Conservation (phyloP, 257 asterid genomes). For the Galeopsis tetrahit region DNA sequence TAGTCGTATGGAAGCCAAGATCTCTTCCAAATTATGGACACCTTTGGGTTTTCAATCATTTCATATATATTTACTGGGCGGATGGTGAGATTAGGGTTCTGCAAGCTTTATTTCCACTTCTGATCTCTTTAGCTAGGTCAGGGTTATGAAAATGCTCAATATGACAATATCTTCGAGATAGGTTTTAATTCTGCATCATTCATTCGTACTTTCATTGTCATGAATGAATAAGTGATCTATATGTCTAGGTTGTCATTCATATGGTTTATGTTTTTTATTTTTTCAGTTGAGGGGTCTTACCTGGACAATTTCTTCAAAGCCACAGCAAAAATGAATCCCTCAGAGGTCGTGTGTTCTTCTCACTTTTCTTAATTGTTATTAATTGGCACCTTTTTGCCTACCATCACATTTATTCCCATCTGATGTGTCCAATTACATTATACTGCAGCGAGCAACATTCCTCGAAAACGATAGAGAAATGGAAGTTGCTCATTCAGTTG, state of each 20-base stretch:
- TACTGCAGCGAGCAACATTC: constrained; percentile 79
- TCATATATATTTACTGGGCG: neutral
- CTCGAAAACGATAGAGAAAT: constrained; percentile 89
- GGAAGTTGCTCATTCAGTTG: constrained; percentile 96
- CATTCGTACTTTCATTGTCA: constrained; percentile 14
- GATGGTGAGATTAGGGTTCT: constrained; percentile 1
- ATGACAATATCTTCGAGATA: neutral
- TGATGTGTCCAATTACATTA: constrained; percentile 22
- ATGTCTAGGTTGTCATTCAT: constrained; percentile 7
- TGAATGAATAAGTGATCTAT: constrained; percentile 6
- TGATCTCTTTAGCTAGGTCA: neutral
- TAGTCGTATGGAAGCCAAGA: neutral
- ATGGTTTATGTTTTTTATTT: constrained; percentile 28
- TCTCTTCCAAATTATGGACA: constrained; percentile 6
- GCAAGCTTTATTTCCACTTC: neutral
- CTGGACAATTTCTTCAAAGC: constrained; percentile 81
- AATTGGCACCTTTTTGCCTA: neutral
- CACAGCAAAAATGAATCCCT: constrained; percentile 75
- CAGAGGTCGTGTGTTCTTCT: constrained; percentile 56
- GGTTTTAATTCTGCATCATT: neutral
- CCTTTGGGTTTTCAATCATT: neutral
- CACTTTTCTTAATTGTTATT: neutral
- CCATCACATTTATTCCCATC: constrained; percentile 23
- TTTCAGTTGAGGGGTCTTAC: constrained; percentile 81
- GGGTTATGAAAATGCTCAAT: neutral